Evolutionary conservation across 768 basidiomycete genomes (phyloP).

Genomic region (Boletus barrowsii): DNA sequence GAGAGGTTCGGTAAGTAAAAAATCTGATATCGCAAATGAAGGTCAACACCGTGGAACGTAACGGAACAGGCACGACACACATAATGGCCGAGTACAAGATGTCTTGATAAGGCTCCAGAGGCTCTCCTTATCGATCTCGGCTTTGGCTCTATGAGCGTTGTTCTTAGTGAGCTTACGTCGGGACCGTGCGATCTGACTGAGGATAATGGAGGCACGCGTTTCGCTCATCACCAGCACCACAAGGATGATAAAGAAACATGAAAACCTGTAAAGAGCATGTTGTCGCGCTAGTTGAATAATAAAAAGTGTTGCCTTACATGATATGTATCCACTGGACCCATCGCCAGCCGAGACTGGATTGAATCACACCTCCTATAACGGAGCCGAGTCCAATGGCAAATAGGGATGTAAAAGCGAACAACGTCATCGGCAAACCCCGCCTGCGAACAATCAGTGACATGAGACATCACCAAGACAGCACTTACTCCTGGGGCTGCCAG

Average conservation of each 20-base stretch:
- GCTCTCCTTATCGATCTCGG: slow-evolving; percentile 58
- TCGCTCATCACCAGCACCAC: slow-evolving; percentile 61
- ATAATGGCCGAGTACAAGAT: slow-evolving; percentile 65
- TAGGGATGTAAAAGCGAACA: slow-evolving; percentile 60
- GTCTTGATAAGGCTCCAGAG: slow-evolving; percentile 58
- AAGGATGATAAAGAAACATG: slow-evolving; percentile 46
- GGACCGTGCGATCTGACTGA: slow-evolving; percentile 60
- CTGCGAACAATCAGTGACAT: slow-evolving; percentile 32
- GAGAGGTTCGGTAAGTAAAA: slow-evolving; percentile 52
- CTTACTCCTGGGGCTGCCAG: slow-evolving; percentile 61
- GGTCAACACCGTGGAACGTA: background rate
- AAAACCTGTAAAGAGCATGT: slow-evolving; percentile 38
- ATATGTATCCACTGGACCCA: slow-evolving; percentile 82
- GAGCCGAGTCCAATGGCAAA: slow-evolving; percentile 63
- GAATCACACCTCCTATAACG: slow-evolving; percentile 59
- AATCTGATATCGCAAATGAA: slow-evolving; percentile 10
- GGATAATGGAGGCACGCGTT: slow-evolving; percentile 68
- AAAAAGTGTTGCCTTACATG: slow-evolving; percentile 38
- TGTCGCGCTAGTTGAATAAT: too few species aligned
- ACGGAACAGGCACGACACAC: slow-evolving; percentile 39
- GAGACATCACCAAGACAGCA: background rate
- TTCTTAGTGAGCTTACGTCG: slow-evolving; percentile 66
- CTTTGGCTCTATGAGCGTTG: slow-evolving; percentile 52
- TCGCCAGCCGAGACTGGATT: slow-evolving; percentile 66
- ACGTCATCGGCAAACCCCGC: slow-evolving; percentile 72